These are phyloP conservation scores for Candida chilensis DNA, from an alignment of 805 yeast species.

Conservation along the genomic window DNA sequence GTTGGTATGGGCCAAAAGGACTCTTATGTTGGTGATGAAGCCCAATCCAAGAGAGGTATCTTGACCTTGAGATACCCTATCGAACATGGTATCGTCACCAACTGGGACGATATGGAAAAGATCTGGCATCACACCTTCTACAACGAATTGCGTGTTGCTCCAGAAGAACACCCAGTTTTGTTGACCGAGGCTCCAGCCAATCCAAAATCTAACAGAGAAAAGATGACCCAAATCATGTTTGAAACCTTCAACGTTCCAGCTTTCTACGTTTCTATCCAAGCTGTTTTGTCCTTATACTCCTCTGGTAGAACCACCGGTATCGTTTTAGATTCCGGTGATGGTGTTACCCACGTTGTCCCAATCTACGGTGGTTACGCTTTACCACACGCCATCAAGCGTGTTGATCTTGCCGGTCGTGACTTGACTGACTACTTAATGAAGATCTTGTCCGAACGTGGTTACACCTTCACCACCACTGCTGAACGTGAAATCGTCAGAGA, in stretches of 20 bases:
- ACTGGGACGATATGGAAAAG: conserved; percentile 99
- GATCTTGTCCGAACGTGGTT: conserved; percentile 97
- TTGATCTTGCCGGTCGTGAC: conserved; percentile 99
- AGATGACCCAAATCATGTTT: conserved; percentile 98
- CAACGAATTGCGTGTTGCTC: conserved; percentile 99
- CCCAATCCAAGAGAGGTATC: conserved; percentile 99
- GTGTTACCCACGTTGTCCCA: conserved; percentile 99
- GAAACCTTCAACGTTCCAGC: conserved; percentile 99
- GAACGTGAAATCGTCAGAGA: conserved; percentile 95
- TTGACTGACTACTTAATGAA: conserved; percentile 98
- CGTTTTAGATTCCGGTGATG: conserved; percentile 99
- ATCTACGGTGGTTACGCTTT: conserved; percentile 99
- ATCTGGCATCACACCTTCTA: conserved; percentile 99
- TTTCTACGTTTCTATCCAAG: conserved; percentile 97
- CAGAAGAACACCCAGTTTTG: conserved; percentile 99
- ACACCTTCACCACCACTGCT: conserved; percentile 97
- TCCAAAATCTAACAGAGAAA: conserved; percentile 99
- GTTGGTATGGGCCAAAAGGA: conserved; percentile 99
- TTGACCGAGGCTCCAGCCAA: conserved; percentile 99
- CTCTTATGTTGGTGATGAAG: conserved; percentile 99
- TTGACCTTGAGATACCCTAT: conserved; percentile 97
- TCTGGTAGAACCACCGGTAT: conserved; percentile 99
- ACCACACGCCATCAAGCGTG: conserved; percentile 98
- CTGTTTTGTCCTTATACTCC: conserved; percentile 95
- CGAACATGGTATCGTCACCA: conserved; percentile 99